Evolutionary conservation across 345 rosid species (phyloP).

Genomic region (Eucalyptus pauciflora): DNA sequence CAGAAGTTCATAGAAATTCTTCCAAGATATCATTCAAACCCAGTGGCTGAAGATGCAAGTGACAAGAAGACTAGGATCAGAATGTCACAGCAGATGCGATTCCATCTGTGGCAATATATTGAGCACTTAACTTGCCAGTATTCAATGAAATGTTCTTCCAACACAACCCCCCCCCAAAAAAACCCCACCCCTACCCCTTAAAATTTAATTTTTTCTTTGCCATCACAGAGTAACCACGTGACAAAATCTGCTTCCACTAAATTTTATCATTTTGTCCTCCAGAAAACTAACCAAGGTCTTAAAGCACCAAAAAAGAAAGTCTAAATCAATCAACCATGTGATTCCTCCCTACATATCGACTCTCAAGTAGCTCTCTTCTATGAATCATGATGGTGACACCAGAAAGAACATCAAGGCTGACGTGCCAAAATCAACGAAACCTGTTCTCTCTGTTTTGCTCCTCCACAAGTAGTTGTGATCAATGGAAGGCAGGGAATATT

Average conservation of each 20-base stretch:
- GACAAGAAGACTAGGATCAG: neutral
- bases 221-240: neutral
- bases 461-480: neutral
- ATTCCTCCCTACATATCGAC: neutral
- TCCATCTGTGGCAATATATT: neutral
- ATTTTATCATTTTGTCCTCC: neutral
- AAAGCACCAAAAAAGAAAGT: neutral
- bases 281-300: neutral
- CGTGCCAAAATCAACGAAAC: neutral
- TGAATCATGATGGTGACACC: neutral
- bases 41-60: neutral
- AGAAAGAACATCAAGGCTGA: neutral
- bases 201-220: neutral
- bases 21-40: neutral
- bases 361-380: neutral
- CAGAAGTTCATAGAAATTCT: neutral
- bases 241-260: neutral
- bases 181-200: neutral
- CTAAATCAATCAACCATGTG: neutral
- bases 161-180: neutral
- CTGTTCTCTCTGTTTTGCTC: neutral
- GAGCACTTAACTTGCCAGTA: neutral
- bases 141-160: neutral
- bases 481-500: neutral
- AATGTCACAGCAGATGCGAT: neutral